Base-by-base conservation (phyloP, 148 eudicot genomes). In the Nepenthes mirabilis region DNA sequence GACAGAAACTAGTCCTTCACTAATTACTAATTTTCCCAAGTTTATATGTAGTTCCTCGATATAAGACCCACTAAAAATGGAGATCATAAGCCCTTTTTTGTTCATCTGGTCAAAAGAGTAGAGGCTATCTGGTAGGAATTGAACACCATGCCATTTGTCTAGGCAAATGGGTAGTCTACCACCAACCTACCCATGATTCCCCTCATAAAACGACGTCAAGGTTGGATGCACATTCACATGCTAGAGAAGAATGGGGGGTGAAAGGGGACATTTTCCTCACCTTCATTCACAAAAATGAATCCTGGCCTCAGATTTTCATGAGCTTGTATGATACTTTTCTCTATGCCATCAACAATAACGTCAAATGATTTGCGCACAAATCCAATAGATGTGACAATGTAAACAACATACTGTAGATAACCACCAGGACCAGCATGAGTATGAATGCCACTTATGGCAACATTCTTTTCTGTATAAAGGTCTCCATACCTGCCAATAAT, bases 401-500 rank as follows among this genome's bases (percentile, higher is more conserved):
- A 90, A 53, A 86, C 87, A 67, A 91, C 81, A 77, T 93, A 93
- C 65, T 93, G 98, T 11, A 93, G 85, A 75, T 88, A 85, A 66
- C 98, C 98, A 51, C 95, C 98, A 8, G 98, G 98, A 43, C 98
- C 98, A 62, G 98, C 96, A 72, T 93, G 98, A 11, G 98, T 85
- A 67, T 93, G 98, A 60, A 88, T 93, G 36, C 98, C 98, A 68
- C 98, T 93, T 52, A 93, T 88, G 55, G 96, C 98, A 80, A 88
- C 96, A 80, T 93, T 93, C 1, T 79, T 76, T 67, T 88, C 95
- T 13, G 81, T 83, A 72, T 93, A 93, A 2, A 93, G 75, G 72
- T 86, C 60, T 36, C 98, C 96, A 67, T 88, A 93, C 76, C 98
- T 93, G 80, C 71, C 74, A 59, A 75, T 33, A 47, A 10, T 9